A percentile compares a stretch with the other conserved stretches of the same genome.
phyloP scores from a whole-genome alignment of 345 rosid genomes.

The Hirschfeldia incana region DNA sequence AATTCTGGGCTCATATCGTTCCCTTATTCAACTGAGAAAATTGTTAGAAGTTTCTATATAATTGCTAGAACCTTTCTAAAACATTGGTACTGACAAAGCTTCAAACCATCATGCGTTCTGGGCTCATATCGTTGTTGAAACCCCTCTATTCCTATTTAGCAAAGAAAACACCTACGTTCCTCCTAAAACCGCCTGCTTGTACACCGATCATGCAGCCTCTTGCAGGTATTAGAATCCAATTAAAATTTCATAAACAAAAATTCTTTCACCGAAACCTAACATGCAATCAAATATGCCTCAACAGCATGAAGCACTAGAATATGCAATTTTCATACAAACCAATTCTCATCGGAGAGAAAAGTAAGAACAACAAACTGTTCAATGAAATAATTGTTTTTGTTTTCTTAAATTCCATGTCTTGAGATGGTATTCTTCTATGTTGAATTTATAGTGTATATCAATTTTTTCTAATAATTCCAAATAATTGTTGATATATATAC shows the following conservation, averaged over 20 bases:
- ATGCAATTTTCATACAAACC: neutral
- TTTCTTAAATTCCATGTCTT: neutral
- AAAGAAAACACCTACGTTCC: neutral
- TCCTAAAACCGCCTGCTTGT: neutral
- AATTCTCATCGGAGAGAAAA: neutral
- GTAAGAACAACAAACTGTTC: neutral
- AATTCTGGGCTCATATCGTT: slow-evolving; percentile 44
- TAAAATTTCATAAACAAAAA: neutral
- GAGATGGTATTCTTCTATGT: too few species aligned
- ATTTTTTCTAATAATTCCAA: too few species aligned
- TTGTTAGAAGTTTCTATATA: slow-evolving; percentile 28
- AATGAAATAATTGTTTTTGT: neutral
- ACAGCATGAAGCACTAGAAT: neutral
- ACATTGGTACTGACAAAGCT: slow-evolving; percentile 66
- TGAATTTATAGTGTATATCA: too few species aligned
- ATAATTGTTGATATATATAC: too few species aligned
- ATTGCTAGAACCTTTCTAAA: slow-evolving; percentile 54
- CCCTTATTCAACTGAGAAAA: slow-evolving; percentile 37
- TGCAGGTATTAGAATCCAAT: neutral
- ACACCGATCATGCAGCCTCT: neutral
- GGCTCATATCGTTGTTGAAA: too few species aligned
- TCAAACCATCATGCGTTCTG: slow-evolving; percentile 47
- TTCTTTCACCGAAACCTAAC: neutral
- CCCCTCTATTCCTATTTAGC: too few species aligned
- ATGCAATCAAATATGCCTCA: neutral